Evolutionary conservation across 1,284 basidiomycete species (phyloP).

Genomic region (Melampsora abietis-canadensis): DNA sequence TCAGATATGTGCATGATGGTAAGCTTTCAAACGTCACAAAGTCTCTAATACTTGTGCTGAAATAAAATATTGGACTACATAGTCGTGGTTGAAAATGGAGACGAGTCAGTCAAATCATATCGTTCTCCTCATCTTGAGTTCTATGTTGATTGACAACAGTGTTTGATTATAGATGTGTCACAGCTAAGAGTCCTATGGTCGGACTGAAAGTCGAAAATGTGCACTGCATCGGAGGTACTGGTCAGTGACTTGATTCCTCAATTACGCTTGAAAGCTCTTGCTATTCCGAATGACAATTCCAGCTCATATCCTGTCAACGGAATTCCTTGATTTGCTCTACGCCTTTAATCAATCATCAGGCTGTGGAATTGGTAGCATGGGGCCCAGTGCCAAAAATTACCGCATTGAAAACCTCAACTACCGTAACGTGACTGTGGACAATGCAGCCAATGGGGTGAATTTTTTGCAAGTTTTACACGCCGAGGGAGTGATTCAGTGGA

Average conservation of each 20-base stretch:
- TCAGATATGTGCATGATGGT: conserved; percentile 30
- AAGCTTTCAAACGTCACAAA: neutral
- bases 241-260: neutral
- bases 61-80: neutral
- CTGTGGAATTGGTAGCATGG: conserved; percentile 32
- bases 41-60: neutral
- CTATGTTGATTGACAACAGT: neutral
- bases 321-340: conserved; percentile 1
- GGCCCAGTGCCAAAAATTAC: conserved; percentile 4
- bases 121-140: neutral
- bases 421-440: conserved; percentile 16
- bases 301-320: neutral
- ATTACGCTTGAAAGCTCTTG: neutral
- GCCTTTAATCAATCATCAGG: neutral
- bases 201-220: conserved; percentile 23
- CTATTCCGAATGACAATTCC: neutral
- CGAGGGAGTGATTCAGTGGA: neutral
- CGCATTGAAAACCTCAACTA: conserved; percentile 13
- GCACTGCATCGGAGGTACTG: conserved; percentile 6
- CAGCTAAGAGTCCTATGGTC: conserved; percentile 21
- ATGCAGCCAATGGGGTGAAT: conserved; percentile 34
- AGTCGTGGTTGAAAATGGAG: conserved; percentile 28
- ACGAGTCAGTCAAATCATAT: conserved; percentile 14
- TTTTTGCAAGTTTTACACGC: neutral
- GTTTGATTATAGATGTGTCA: conserved; percentile 12